Base-by-base conservation (phyloP, 208 protist species). In the Trichomonas tenax region DNA sequence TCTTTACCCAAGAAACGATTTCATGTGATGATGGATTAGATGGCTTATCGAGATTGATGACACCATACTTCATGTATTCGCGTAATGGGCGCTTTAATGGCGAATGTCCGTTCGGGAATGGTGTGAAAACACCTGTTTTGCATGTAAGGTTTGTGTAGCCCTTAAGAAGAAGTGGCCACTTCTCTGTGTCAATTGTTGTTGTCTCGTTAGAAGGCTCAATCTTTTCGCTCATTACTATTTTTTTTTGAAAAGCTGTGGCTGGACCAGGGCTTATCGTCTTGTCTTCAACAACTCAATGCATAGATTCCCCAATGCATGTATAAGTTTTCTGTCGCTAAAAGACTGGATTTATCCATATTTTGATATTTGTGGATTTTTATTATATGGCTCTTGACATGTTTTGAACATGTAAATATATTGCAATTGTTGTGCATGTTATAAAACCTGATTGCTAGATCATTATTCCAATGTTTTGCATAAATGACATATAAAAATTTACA, bases 1-100 rank as follows among this genome's bases (percentile, higher is more conserved):
- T 98, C 96, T 99, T 99, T 96, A 99, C 98, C 99, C 99, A 99
- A 4, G 99, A 99, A 31, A 99, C 99, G 96, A 99, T 99, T 98
- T 99, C 99, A 97, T 99, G 99, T 86, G 99, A 99, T 72, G 99
- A 99, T 97, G 99, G 99, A 97, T 99, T 99, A 23, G 99, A 98
- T 17, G 99, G 99, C 97, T 99, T 99, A 97, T 99, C 99, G 63
- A 99, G 98, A 98, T 99, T 99, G 97, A 99, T 99, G 97, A 99
- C 98, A 97, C 99, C 99, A 97, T 99, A 99, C 95, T 97, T 97
- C 49, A 99, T 96, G 97, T 99, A 99, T 96, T 99, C 99, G 10
- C 97, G 82, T 51, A 99, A 97, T 46, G 98, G 98, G 48, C 99
- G 98, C 95, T 99, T 99, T 21, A 99, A 97, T 72, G 99, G 99